phyloP scores from a whole-genome alignment of 345 rosid genomes.

The Dipteronia sinensis region DNA sequence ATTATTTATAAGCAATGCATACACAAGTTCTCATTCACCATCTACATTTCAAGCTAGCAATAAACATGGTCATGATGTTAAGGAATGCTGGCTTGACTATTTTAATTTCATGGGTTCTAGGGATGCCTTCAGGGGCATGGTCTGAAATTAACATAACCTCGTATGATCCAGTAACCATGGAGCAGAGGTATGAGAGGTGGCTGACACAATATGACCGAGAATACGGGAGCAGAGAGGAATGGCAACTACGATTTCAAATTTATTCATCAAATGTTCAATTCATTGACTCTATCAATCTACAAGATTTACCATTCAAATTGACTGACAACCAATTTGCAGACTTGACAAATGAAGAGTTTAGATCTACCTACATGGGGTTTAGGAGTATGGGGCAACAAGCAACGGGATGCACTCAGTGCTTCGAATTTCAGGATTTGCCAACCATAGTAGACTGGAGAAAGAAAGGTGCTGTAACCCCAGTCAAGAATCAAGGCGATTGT shows the following conservation, averaged over 20 bases:
- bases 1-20: not conserved
- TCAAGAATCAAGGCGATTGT: conserved; percentile 83
- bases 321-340: conserved; percentile 83
- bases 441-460: conserved; percentile 71
- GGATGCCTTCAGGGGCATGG: conserved; percentile 35
- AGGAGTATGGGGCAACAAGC: not conserved
- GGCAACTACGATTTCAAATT: conserved; percentile 57
- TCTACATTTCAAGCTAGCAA: conserved; percentile 9
- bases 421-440: conserved; percentile 27
- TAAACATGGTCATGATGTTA: conserved; percentile 28
- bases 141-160: conserved; percentile 2
- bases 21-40: not conserved
- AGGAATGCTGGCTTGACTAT: conserved; percentile 27
- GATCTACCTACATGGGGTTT: conserved; percentile 49
- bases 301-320: conserved; percentile 57
- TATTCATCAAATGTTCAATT: conserved; percentile 60
- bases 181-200: conserved; percentile 62
- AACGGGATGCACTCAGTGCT: not conserved
- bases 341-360: conserved; percentile 77
- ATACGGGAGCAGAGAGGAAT: conserved; percentile 51
- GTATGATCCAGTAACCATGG: conserved; percentile 33
- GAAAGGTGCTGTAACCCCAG: conserved; percentile 75
- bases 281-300: conserved; percentile 68
- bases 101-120: conserved; percentile 27
- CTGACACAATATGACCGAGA: conserved; percentile 33